These are phyloP conservation scores for Colletotrichum australisinense DNA, from an alignment of 2,329 filamentous ascomycete genomes.

Conservation along the genomic window DNA sequence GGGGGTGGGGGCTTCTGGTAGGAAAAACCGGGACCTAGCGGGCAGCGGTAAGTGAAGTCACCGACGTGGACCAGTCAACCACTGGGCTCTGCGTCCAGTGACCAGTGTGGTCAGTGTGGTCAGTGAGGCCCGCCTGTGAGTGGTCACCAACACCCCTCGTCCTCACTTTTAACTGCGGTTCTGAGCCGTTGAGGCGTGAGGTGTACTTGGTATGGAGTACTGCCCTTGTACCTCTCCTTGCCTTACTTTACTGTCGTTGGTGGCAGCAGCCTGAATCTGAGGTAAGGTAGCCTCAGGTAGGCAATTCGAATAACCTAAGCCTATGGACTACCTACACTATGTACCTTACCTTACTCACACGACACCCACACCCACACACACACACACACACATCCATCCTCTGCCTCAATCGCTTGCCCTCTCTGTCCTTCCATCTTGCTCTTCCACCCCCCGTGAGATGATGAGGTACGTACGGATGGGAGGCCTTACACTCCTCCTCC, in stretches of 20 bases:
- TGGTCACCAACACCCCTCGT: conserved; percentile 23
- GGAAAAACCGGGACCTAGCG: conserved; percentile 33
- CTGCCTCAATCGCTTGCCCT: background rate
- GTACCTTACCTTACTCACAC: background rate
- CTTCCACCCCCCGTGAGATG: background rate
- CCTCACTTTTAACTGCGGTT: background rate
- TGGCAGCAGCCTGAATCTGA: background rate
- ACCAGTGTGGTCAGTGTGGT: conserved; percentile 2
- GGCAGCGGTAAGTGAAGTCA: conserved; percentile 9
- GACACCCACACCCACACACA: background rate
- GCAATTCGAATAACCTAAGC: background rate
- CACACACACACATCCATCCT: background rate
- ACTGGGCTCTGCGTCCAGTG: background rate
- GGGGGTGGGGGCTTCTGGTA: conserved; percentile 25
- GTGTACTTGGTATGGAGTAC: background rate
- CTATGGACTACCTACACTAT: background rate
- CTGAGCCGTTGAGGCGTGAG: background rate
- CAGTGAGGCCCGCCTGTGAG: background rate
- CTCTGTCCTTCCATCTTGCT: background rate
- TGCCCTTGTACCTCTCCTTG: background rate
- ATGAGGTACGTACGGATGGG: background rate
- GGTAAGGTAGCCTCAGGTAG: background rate
- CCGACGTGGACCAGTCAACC: conserved; percentile 15
- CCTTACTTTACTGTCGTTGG: background rate
- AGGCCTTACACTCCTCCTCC: background rate